Evolutionary conservation across 495 filamentous ascomycete genomes (phyloP), one percentile per base, ranked within the genome.

Genomic region (Bryoglossum gracile): DNA sequence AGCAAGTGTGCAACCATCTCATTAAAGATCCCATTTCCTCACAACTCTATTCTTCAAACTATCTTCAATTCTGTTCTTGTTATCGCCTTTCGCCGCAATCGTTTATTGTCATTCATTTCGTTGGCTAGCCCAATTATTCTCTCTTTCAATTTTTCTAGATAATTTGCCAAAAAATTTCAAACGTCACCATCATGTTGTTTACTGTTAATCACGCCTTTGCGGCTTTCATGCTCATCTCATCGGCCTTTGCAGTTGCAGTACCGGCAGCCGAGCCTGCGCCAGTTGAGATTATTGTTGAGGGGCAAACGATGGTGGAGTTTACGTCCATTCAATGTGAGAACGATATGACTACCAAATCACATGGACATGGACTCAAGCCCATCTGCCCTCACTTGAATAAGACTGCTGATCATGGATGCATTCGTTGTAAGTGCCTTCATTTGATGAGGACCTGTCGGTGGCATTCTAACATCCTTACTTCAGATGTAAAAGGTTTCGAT

Each of bases 71-170:
- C 38, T 41, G 21, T 24, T 21, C 21, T 8, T 17, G 17, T 13
- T 41, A 17, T 21, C 4, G 38, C n/a, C 14, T 41, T 17, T 41
- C 25, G n/a, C n/a, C 21, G 38, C 38, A 24, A 17, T 24, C 38
- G 11, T 41, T 41, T 22, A 41, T 41, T 40, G 14, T n/a, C 38
- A 41, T 24, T 41, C 38, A 17, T 41, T 41, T 2, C 38, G 38
- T 41, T 41, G 38, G 38, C 38, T n/a, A 41, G 38, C 6, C 38
- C 38, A 41, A 41, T 22, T 22, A 41, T 41, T 24, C 38, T 41
- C 18, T 41, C 38, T 24, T 41, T 41, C 4, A 41, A 17, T 41
- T 41, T 22, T 3, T 3, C 21, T 24, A 4, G n/a, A 4, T 24
- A 41, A 41, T 41, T 41, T 22, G n/a, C n/a, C 19, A 6, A 41